Base-by-base conservation (phyloP, 139 green algal species). In the Micromonas pusilla region DNA sequence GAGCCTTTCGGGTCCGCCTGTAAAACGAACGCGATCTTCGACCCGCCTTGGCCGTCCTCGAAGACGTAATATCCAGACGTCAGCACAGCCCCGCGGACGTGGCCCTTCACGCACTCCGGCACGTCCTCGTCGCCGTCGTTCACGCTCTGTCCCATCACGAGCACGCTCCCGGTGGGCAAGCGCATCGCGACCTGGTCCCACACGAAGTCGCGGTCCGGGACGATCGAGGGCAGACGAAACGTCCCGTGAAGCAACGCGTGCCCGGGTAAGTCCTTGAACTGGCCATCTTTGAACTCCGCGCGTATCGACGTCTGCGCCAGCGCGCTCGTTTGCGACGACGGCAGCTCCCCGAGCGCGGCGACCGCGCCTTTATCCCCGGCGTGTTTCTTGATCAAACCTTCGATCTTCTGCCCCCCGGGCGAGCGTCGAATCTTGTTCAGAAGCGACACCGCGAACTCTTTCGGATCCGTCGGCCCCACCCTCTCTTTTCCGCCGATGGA, bases 151-250 rank as follows among this genome's bases (percentile, higher is more conserved):
- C 26, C 65, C 65, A 26, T 26, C n/a, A 72, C 30, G 65, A 72
- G 26, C 26, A 72, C 65, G 13, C 26, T 33, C 26, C 65, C 65
- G 30, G 32, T 39, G 13, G 65, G 65, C 26, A 72, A 26, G 19
- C 28, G n/a, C 65, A 72, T 38, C 26, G 65, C 33, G 2, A 72
- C 13, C 33, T 72, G 65, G 13, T 72, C 65, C 65, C 65, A 72
- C 3, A 72, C 30, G 65, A 72, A 72, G 33, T 72, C 65, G 4
- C 65, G 26, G 33, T 72, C 65, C 26, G 13, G n/a, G 3, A 72
- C 33, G 65, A 72, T 72, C n/a, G 65, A 38, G 13, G 65, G 65
- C 28, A 72, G 30, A 32, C 30, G 32, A 33, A 72, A 72, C 65
- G 65, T 39, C 28, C 65, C 65, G 21, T 33, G 65, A 2, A 72